Evolutionary conservation across 305 asterid genomes (phyloP).

Genomic region (Vinca major): DNA sequence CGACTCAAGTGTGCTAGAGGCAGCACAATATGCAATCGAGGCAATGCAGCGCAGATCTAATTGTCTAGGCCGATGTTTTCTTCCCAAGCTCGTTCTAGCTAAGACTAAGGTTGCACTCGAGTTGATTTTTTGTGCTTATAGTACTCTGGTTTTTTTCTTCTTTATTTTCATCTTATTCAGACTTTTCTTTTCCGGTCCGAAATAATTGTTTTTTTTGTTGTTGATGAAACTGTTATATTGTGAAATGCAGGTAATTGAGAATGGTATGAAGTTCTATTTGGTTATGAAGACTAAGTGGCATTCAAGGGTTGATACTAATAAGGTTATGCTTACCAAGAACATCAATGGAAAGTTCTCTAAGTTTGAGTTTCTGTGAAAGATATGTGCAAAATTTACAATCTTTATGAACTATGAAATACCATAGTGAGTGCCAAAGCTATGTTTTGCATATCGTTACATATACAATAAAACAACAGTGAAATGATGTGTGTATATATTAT

Average conservation of each 20-base stretch:
- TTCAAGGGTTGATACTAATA: background rate
- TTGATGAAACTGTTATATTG: background rate
- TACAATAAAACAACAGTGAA: too few relatives aligned
- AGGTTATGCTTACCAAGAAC: background rate
- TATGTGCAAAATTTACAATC: background rate
- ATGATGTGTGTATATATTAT: too few relatives aligned
- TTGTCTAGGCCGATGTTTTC: slow-evolving; percentile 10
- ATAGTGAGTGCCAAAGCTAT: too few relatives aligned
- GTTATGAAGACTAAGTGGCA: slow-evolving; percentile 1
- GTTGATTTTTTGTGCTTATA: background rate
- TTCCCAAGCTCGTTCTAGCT: slow-evolving; percentile 7
- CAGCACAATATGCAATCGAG: slow-evolving; percentile 8
- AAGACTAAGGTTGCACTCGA: slow-evolving; percentile 6
- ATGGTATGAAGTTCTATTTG: slow-evolving; percentile 1
- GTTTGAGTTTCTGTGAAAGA: slow-evolving; percentile 1
- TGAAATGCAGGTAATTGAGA: slow-evolving; percentile 3
- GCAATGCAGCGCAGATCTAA: slow-evolving; percentile 7
- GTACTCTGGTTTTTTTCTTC: background rate
- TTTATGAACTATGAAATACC: too few relatives aligned
- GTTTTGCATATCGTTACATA: too few relatives aligned
- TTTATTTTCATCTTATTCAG: background rate
- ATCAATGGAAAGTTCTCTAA: slow-evolving; percentile 1
- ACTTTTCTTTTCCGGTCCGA: background rate
- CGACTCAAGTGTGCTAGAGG: slow-evolving; percentile 6
- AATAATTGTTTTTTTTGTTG: background rate